Conservation (phyloP, 2,329 filamentous ascomycete species). For the Teratosphaeriaceae sp. region DNA sequence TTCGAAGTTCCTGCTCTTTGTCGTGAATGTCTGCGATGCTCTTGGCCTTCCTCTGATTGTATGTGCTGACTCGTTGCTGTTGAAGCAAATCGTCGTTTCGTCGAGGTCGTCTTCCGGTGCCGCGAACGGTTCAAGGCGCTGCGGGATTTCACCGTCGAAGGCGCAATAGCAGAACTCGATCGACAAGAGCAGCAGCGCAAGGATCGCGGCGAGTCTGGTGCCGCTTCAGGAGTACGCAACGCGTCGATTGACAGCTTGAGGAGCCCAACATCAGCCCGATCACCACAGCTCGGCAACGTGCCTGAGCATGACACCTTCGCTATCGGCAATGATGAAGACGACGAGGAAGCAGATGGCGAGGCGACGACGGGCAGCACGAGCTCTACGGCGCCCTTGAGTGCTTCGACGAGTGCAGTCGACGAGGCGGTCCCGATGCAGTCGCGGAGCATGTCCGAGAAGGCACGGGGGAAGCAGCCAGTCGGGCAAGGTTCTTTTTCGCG, state of each 20-base stretch:
- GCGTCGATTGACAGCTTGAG: conserved; percentile 63
- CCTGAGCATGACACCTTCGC: conserved; percentile 81
- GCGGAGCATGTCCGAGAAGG: conserved; percentile 94
- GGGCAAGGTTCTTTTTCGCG: conserved; percentile 76
- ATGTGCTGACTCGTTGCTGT: conserved; percentile 5
- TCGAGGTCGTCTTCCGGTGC: conserved; percentile 73
- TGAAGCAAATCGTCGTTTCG: conserved; percentile 70
- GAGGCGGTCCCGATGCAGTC: conserved; percentile 77
- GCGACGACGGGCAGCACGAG: conserved; percentile 52
- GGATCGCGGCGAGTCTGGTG: conserved; percentile 28
- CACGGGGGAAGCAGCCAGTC: conserved; percentile 89
- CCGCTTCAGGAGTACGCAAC: conserved; percentile 30
- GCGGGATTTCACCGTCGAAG: conserved; percentile 83
- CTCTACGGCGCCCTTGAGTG: conserved; percentile 47
- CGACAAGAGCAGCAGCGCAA: conserved; percentile 65
- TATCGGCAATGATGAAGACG: conserved; percentile 79
- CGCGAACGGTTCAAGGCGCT: conserved; percentile 78
- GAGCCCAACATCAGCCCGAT: conserved; percentile 54
- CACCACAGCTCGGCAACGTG: conserved; percentile 57
- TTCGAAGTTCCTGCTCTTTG: too few relatives aligned
- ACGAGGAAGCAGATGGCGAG: conserved; percentile 57
- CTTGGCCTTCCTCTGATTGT: not conserved
- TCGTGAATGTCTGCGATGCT: not conserved
- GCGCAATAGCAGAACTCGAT: conserved; percentile 85
- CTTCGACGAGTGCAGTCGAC: conserved; percentile 41